Conservation (phyloP, 805 yeast species). For the Maudiozyma serrabonitensis region DNA sequence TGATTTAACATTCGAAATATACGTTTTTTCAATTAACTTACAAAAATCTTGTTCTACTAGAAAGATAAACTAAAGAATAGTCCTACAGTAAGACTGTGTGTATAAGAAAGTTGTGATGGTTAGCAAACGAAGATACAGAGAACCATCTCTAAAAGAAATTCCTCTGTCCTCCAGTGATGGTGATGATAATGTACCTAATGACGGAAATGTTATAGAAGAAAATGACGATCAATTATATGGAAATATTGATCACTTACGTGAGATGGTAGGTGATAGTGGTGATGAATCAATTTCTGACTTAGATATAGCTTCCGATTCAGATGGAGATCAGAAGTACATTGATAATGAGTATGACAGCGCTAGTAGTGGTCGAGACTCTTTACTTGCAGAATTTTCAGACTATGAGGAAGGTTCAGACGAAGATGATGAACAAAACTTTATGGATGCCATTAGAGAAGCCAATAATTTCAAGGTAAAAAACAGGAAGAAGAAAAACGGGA, state of each 20-base stretch:
- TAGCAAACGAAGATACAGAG: no score
- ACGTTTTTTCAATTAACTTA: no score
- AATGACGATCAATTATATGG: conserved; percentile 25
- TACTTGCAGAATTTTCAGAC: conserved; percentile 31
- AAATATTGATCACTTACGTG: conserved; percentile 27
- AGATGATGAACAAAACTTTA: conserved; percentile 38
- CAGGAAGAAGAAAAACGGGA: conserved; percentile 27
- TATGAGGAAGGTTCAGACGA: conserved; percentile 32
- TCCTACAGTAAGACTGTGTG: no score
- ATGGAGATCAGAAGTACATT: conserved; percentile 3
- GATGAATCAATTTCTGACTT: conserved; percentile 7
- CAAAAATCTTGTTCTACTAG: no score
- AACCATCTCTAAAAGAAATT: no score
- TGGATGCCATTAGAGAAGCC: conserved; percentile 60
- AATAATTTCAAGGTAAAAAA: conserved; percentile 44
- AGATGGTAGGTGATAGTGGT: conserved; percentile 13
- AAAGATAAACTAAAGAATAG: no score
- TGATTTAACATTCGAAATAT: no score
- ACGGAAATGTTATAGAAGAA: conserved; percentile 1
- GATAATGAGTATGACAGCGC: not conserved
- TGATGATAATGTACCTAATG: not conserved
- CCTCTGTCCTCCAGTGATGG: no score
- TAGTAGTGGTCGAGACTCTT: conserved; percentile 22
- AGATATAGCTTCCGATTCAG: not conserved
- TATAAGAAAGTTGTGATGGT: no score